These are phyloP conservation scores for Tetrahymena thermophila DNA, from an alignment of 73 alveolate species.

Conservation along the genomic window DNA sequence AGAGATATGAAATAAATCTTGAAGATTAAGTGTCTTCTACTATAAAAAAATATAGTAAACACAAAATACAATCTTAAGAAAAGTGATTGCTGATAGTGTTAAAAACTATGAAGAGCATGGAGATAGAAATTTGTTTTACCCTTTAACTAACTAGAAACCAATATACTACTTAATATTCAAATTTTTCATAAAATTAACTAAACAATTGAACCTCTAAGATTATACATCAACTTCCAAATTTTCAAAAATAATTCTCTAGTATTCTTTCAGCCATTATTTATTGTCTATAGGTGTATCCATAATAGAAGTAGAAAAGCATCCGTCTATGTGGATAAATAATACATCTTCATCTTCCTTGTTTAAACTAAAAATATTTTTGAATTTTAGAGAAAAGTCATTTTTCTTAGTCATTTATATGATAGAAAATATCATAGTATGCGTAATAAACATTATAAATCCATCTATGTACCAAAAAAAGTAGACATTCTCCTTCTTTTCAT, in stretches of 20 bases:
- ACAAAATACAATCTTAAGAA: neutral
- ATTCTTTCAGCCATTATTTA: neutral
- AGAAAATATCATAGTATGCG: neutral
- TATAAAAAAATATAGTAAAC: neutral
- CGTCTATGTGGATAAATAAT: neutral
- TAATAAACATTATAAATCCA: neutral
- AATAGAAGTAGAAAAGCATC: neutral
- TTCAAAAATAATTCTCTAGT: neutral
- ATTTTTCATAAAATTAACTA: no score
- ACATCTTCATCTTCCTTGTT: neutral
- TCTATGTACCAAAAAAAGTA: neutral
- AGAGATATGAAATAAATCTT: neutral
- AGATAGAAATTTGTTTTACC: neutral
- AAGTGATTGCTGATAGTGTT: neutral
- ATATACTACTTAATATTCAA: no score
- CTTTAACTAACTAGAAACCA: neutral
- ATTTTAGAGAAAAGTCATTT: neutral
- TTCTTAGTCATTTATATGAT: neutral
- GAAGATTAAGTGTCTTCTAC: no score
- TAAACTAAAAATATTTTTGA: no score
- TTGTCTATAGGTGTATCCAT: neutral
- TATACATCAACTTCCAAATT: neutral
- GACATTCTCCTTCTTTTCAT: neutral
- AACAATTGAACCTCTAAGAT: neutral
- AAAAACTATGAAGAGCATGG: neutral